Conservation (phyloP, 768 basidiomycete genomes). For the Arthromyces matolae region DNA sequence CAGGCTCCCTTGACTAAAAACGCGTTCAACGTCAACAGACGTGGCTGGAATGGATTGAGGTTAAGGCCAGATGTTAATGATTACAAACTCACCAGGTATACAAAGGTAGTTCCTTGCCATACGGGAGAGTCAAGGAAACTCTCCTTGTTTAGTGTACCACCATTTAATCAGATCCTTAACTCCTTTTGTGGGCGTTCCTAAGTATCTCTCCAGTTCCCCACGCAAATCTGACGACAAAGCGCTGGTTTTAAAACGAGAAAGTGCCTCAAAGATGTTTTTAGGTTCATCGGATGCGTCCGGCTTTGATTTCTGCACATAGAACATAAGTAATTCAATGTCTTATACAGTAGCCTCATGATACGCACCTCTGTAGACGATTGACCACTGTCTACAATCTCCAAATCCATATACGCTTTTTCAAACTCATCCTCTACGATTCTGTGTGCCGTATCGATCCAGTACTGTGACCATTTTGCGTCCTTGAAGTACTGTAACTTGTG, state of each 20-base stretch:
- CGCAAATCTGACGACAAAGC: conserved; percentile 4
- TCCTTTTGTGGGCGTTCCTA: conserved; percentile 22
- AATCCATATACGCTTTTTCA: no score
- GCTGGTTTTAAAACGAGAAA: not conserved
- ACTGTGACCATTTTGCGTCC: no score
- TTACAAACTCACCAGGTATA: conserved; percentile 20
- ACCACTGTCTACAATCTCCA: no score
- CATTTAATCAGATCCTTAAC: conserved; percentile 22
- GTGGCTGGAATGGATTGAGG: not conserved
- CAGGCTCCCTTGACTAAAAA: conserved; percentile 8
- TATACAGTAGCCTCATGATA: no score
- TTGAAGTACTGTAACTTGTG: no score
- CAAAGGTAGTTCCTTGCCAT: conserved; percentile 30
- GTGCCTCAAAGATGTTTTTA: conserved; percentile 27
- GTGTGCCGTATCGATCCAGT: no score
- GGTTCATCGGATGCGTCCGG: not conserved
- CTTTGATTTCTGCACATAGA: not conserved
- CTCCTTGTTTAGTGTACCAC: conserved; percentile 22
- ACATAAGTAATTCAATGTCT: not conserved
- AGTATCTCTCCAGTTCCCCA: conserved; percentile 28
- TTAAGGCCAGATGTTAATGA: not conserved
- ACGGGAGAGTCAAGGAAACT: conserved; percentile 24
- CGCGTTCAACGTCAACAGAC: conserved; percentile 10
- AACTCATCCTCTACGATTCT: no score
- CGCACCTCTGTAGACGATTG: no score